Evolutionary conservation across 768 basidiomycete genomes (phyloP).

Genomic region (Podaxis rugospora): DNA sequence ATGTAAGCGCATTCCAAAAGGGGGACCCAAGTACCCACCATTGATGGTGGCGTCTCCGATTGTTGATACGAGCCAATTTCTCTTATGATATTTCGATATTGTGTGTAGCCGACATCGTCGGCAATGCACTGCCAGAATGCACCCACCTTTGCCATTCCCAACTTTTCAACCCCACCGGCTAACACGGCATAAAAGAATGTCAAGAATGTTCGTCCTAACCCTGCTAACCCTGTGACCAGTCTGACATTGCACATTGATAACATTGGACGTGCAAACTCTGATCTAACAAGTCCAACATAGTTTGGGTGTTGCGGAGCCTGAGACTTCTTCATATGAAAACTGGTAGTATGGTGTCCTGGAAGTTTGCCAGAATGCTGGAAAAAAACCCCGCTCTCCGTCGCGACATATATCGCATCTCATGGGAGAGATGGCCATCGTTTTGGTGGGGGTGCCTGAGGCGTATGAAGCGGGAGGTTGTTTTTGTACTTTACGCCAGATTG

Average conservation of each 20-base stretch:
- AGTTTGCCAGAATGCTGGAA: neutral
- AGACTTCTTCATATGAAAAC: neutral
- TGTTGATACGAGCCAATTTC: neutral
- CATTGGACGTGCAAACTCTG: too few species aligned
- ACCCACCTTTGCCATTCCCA: too few species aligned
- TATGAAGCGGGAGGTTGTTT: neutral
- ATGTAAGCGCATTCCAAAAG: neutral
- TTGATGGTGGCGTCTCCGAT: neutral
- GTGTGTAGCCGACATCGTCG: neutral
- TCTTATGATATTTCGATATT: neutral
- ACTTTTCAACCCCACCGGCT: too few species aligned
- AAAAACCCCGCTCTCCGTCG: neutral
- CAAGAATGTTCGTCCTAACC: too few species aligned
- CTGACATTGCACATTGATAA: too few species aligned
- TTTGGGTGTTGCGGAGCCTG: too few species aligned
- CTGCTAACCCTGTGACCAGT: too few species aligned
- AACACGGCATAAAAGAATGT: too few species aligned
- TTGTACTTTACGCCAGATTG: neutral
- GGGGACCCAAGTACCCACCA: neutral
- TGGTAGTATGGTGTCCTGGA: neutral
- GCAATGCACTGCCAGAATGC: neutral
- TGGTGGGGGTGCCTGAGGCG: neutral
- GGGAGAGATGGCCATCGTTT: neutral
- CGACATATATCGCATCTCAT: neutral
- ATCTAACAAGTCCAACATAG: too few species aligned